These are phyloP conservation scores for Sporobolomyces pararoseus DNA, from an alignment of 768 basidiomycete species.

Conservation along the genomic window DNA sequence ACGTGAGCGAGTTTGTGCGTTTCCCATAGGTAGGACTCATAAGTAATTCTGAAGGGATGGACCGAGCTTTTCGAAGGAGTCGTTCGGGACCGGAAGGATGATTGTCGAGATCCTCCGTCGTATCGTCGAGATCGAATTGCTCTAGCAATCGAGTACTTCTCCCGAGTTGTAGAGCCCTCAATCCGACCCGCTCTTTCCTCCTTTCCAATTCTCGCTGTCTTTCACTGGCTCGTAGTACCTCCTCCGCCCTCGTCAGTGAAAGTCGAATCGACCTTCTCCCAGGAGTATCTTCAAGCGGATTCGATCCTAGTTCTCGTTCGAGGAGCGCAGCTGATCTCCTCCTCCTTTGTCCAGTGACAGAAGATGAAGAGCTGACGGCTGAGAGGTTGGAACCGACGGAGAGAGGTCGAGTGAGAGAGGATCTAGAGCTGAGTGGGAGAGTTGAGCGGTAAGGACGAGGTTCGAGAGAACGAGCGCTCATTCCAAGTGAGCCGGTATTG, in stretches of 20 bases:
- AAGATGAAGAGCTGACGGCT: not conserved
- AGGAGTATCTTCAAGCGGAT: not conserved
- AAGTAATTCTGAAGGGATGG: conserved; percentile 5
- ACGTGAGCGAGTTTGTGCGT: not conserved
- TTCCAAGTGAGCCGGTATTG: no score
- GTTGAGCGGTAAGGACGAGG: not conserved
- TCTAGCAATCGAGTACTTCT: not conserved
- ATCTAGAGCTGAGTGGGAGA: not conserved
- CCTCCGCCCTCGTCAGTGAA: conserved; percentile 17
- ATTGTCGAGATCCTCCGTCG: no score
- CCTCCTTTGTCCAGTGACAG: conserved; percentile 2
- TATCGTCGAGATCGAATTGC: not conserved
- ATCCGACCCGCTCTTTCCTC: conserved; percentile 10
- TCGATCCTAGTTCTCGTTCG: conserved; percentile 10
- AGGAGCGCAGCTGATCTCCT: conserved; percentile 14
- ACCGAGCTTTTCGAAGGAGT: conserved; percentile 6
- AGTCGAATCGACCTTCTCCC: conserved; percentile 6
- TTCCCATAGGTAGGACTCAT: not conserved
- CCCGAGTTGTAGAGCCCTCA: conserved; percentile 1
- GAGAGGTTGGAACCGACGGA: conserved; percentile 9
- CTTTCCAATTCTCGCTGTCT: conserved; percentile 20
- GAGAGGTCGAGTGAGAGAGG: not conserved
- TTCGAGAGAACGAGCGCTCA: not conserved
- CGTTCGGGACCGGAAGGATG: no score
- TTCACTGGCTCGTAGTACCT: conserved; percentile 20